These are phyloP conservation scores for Xylaria sp. DNA, from an alignment of 2,329 filamentous ascomycete species.

Conservation along the genomic window DNA sequence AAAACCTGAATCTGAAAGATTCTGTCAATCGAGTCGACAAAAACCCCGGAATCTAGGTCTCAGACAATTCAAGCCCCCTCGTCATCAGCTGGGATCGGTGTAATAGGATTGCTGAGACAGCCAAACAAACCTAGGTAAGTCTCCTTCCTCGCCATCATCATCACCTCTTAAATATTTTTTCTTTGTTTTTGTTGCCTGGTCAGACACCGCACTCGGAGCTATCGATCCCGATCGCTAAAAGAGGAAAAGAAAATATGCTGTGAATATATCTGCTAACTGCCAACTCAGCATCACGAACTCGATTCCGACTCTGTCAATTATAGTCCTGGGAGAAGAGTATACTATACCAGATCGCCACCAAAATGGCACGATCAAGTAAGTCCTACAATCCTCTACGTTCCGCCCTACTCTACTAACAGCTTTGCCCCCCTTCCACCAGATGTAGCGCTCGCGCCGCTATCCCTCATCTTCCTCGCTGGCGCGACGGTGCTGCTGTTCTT, in stretches of 20 bases:
- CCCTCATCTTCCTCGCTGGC: conserved; percentile 58
- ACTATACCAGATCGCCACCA: background rate
- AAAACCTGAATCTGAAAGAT: background rate
- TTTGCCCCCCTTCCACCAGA: conserved; percentile 4
- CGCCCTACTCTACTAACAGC: conserved; percentile 8
- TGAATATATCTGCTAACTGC: conserved; percentile 15
- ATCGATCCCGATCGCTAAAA: background rate
- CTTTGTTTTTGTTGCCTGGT: conserved; percentile 14
- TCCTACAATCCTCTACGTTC: background rate
- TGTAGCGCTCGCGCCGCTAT: conserved; percentile 42
- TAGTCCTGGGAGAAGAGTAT: background rate
- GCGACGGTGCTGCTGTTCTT: conserved; percentile 67
- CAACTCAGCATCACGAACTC: background rate
- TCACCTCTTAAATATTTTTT: conserved; percentile 1
- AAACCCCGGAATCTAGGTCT: background rate
- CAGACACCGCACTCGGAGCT: background rate
- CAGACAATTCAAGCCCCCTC: conserved; percentile 20
- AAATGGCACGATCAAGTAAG: conserved; percentile 35
- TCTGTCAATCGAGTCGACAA: background rate
- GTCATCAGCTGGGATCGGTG: background rate
- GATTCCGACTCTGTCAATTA: background rate
- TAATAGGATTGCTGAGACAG: background rate
- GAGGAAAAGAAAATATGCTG: background rate
- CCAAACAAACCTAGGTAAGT: background rate
- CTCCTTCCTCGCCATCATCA: background rate